Evolutionary conservation across 2,329 filamentous ascomycete genomes (phyloP).

Genomic region (Xylariaceae sp.): DNA sequence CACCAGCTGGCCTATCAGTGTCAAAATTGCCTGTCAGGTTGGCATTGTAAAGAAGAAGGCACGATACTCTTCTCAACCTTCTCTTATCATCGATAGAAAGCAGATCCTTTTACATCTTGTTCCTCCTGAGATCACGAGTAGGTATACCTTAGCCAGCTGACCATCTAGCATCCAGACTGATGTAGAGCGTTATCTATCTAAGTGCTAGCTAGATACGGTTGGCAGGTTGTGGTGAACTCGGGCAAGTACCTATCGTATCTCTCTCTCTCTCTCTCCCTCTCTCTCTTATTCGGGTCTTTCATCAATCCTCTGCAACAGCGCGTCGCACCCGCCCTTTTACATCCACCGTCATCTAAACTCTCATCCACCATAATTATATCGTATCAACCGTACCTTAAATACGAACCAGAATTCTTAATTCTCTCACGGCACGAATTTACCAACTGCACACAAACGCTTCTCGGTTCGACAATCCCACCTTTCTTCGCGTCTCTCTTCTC

Average conservation of each 20-base stretch:
- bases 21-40: background rate
- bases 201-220: background rate
- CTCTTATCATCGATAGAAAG: no score
- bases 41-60: no score
- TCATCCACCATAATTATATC: background rate
- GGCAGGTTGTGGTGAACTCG: no score
- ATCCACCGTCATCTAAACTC: background rate
- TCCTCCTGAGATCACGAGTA: no score
- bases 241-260: background rate
- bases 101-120: no score
- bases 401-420: background rate
- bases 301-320: background rate
- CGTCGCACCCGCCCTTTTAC: background rate
- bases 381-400: background rate
- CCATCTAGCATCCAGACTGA: no score
- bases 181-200: no score
- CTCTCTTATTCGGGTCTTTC: background rate
- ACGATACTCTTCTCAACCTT: no score
- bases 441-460: background rate
- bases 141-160: no score
- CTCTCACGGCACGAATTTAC: background rate
- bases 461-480: background rate
- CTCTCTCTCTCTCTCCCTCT: background rate
- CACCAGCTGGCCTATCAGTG: background rate
- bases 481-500: background rate